phyloP scores from a whole-genome alignment of 495 filamentous ascomycete genomes.

The Darksidea phi region DNA sequence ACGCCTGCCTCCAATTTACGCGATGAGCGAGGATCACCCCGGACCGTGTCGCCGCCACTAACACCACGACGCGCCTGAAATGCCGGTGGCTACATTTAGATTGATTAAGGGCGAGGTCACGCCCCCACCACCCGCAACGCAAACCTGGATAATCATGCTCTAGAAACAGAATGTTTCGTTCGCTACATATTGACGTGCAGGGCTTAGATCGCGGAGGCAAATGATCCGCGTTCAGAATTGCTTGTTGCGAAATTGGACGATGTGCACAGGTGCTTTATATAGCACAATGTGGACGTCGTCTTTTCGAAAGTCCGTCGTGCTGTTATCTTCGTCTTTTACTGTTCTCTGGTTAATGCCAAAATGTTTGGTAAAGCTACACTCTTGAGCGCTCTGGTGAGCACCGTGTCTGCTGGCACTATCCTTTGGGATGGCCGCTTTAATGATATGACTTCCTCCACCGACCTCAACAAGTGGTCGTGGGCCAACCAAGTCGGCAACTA shows the following conservation, averaged over 20 bases:
- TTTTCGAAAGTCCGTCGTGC: neutral
- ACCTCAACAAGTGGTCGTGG: constrained; percentile 64
- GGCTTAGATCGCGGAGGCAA: constrained; percentile 11
- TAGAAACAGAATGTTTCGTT: constrained; percentile 16
- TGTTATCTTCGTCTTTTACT: constrained; percentile 1
- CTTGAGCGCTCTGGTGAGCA: constrained; percentile 22
- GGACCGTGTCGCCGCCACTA: constrained; percentile 31
- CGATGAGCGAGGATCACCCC: constrained; percentile 21
- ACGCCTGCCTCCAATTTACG: neutral
- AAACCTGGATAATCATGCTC: neutral
- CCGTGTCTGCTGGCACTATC: constrained; percentile 43
- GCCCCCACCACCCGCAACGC: constrained; percentile 4
- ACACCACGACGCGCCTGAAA: constrained; percentile 15
- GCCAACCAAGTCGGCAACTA: constrained; percentile 63
- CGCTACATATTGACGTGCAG: constrained; percentile 8
- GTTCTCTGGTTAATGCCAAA: constrained; percentile 1
- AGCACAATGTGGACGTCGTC: neutral
- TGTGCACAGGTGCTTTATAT: constrained; percentile 1
- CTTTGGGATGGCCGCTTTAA: constrained; percentile 66
- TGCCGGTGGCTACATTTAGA: constrained; percentile 32
- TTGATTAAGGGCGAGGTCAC: constrained; percentile 34
- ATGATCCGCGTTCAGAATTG: constrained; percentile 1
- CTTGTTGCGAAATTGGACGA: neutral
- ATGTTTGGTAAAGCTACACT: constrained; percentile 28
- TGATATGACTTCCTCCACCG: constrained; percentile 50